Base-by-base conservation (phyloP, 345 rosid genomes). In the Hevea brasiliensis region DNA sequence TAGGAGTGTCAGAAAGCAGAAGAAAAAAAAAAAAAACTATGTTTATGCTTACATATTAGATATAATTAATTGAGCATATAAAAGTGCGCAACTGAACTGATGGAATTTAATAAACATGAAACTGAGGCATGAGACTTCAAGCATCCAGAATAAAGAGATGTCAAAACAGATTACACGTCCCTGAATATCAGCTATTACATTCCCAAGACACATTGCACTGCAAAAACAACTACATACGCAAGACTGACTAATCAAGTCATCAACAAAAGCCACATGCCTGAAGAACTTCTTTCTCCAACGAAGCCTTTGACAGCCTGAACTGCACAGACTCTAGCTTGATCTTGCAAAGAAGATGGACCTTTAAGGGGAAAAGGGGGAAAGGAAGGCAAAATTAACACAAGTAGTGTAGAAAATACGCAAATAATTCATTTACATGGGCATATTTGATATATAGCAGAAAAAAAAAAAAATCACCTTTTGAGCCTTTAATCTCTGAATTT, bases 341-440 rank as follows among this genome's bases (percentile, higher is more conserved):
- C 73, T 79, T 79, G 74, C 81, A 79, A 27, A 69, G 56, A 20
- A 79, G 73, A 63, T 79, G 77, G 59, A 79, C 81, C 81, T 79
- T 24, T 18, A 15, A 1, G 37, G 21, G 35, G 18, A 8, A 57
- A 18, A 47, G 12, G 29, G 37, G 55, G 7, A 48, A 17, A 4
- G 12, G 15, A 20, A 54, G 68, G 10, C 27, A 57, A 56, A 20
- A 42, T 24, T 45, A 11, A 18, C 13, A 6, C 1, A 27, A 54
- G 27, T 18, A 53, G 3, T 56, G 64, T 23, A 40, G 24, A 32
- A 24, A 40, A 37, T 4, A 37, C 11, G 58, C 0, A 32, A 23
- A 15, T 10, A 59, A 58, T 27, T 47, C n/a, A 56, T 29, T 40
- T 67, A 3, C 21, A 26, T 8, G 21, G 45, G 61, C 56, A 48